Percentiles rank a stretch among this genome's conserved stretches.
Conservation (phyloP, 179 eudicot species). For the Spinacia oleracea region DNA sequence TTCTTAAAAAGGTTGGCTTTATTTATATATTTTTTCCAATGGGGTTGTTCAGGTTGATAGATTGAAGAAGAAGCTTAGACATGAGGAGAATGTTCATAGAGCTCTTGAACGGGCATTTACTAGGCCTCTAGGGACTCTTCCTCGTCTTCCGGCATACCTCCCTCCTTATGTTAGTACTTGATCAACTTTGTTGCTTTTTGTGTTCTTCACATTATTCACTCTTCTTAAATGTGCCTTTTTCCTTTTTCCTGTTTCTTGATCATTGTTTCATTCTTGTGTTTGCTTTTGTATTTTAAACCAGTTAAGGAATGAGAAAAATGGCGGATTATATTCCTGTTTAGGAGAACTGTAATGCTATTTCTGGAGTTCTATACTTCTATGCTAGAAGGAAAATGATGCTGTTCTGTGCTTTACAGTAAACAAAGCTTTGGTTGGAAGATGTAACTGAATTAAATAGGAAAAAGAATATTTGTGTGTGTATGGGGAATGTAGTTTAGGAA, state of each 20-base stretch:
- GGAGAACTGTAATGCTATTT: background rate
- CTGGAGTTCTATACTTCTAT: background rate
- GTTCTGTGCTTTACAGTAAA: background rate
- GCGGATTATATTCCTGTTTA: background rate
- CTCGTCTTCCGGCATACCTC: slow-evolving; percentile 87
- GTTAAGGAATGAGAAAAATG: background rate
- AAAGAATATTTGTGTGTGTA: too few relatives aligned
- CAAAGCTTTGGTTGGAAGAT: background rate
- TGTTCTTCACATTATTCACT: background rate
- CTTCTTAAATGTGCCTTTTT: background rate
- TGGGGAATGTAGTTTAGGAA: background rate
- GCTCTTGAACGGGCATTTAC: slow-evolving; percentile 67
- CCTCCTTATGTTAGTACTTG: slow-evolving; percentile 57
- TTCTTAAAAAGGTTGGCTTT: background rate
- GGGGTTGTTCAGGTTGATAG: slow-evolving; percentile 47
- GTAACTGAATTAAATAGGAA: background rate
- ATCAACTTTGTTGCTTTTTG: background rate
- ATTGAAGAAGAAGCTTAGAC: slow-evolving; percentile 57
- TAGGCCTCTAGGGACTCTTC: slow-evolving; percentile 65
- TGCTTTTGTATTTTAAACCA: too few relatives aligned
- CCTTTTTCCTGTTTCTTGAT: too few relatives aligned
- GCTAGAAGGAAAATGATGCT: background rate
- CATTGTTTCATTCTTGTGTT: too few relatives aligned
- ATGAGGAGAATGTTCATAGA: slow-evolving; percentile 67
- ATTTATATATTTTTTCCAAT: slow-evolving; percentile 3